These are phyloP conservation scores for Cyclotella atomus DNA, from an alignment of 108 stramenopile genomes.

Conservation along the genomic window DNA sequence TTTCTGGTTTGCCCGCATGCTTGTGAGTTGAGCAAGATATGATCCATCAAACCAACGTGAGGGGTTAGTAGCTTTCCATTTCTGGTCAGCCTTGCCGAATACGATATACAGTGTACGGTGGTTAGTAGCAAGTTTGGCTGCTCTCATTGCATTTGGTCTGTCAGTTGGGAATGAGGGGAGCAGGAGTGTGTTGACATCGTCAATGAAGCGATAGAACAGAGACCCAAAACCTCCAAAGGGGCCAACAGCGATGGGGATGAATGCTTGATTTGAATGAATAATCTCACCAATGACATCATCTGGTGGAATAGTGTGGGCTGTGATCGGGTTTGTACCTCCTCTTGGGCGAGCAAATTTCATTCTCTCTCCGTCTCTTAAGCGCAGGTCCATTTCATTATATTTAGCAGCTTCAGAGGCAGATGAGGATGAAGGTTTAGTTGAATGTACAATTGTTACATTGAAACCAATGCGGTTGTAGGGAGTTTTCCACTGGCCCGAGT, in stretches of 20 bases:
- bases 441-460: background rate
- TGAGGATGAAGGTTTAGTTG: background rate
- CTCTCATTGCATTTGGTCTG: background rate
- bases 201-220: background rate
- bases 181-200: background rate
- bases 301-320: background rate
- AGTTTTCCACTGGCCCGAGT: background rate
- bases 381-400: background rate
- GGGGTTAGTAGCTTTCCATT: background rate
- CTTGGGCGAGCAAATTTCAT: background rate
- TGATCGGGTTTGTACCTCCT: background rate
- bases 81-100: background rate
- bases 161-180: background rate
- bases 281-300: background rate
- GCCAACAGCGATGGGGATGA: background rate
- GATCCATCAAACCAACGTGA: background rate
- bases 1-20: background rate
- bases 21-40: background rate
- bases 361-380: background rate
- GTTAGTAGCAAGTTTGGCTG: background rate
- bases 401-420: background rate
- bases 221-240: background rate
- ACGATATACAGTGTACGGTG: background rate
- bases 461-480: background rate
- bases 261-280: background rate